Percentiles rank a stretch among this genome's conserved stretches.
Evolutionary conservation across 805 yeast genomes (phyloP).

Genomic region (Sporopachydermia lactativora): DNA sequence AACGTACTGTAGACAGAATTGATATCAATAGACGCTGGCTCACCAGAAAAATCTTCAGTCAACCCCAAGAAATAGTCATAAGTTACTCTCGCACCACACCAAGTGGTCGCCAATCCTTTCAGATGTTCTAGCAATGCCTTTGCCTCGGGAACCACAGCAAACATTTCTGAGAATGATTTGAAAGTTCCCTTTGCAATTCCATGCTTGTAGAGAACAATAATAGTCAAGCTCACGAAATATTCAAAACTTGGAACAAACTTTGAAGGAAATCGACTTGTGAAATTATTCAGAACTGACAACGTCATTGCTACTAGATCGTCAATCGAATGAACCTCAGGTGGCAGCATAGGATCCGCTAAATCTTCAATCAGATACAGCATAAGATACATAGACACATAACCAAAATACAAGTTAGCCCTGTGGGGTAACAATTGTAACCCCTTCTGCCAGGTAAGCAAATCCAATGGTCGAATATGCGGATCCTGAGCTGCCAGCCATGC

Average conservation of each 20-base stretch:
- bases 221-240: not conserved
- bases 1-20: not conserved
- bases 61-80: not conserved
- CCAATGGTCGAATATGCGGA: not conserved
- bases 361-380: not conserved
- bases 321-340: not conserved
- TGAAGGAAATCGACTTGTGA: not conserved
- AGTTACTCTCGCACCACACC: not conserved
- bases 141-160: not conserved
- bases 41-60: not conserved
- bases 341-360: not conserved
- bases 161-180: not conserved
- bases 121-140: not conserved
- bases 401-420: not conserved
- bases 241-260: not conserved
- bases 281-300: not conserved
- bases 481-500: not conserved
- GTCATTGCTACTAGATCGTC: not conserved
- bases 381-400: not conserved
- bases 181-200: not conserved
- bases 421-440: constrained; percentile 1
- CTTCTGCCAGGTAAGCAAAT: not conserved
- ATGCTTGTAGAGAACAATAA: not conserved
- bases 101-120: constrained; percentile 1
- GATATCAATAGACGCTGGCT: not conserved